Evolutionary conservation across 1,139 yeast species (phyloP).

Genomic region (Nadsonia commutata): DNA sequence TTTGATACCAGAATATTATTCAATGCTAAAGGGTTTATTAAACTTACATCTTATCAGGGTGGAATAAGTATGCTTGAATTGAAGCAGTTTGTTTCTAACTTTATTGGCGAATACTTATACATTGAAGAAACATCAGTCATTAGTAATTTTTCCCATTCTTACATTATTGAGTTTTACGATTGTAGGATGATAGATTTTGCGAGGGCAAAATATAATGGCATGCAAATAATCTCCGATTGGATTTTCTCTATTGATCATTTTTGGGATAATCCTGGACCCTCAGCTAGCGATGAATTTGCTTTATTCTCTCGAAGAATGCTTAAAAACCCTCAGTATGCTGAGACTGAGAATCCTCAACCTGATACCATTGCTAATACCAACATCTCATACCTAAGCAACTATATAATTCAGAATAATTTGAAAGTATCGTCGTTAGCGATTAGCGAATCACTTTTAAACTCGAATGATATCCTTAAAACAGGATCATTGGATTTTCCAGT

Average conservation of each 20-base stretch:
- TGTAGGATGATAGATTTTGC: neutral
- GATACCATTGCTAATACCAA: neutral
- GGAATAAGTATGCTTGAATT: neutral
- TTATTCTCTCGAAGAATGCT: neutral
- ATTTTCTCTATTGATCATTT: too few species aligned
- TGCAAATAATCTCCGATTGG: neutral
- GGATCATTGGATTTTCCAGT: neutral
- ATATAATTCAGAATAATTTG: neutral
- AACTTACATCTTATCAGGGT: neutral
- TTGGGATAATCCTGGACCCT: too few species aligned
- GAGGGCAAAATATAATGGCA: neutral
- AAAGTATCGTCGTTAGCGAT: neutral
- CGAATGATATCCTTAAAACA: neutral
- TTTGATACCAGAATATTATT: neutral
- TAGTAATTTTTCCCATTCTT: neutral
- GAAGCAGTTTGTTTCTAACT: neutral
- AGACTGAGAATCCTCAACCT: neutral
- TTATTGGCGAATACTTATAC: neutral
- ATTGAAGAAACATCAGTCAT: neutral
- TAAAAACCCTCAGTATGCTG: neutral
- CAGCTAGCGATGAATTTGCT: neutral
- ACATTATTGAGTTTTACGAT: neutral
- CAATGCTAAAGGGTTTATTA: neutral
- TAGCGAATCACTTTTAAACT: neutral
- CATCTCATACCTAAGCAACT: neutral